A percentile compares a stretch with the other conserved stretches of the same genome.
Conservation (phyloP, 352 stramenopile genomes). For the Globisporangium nagaii region DNA sequence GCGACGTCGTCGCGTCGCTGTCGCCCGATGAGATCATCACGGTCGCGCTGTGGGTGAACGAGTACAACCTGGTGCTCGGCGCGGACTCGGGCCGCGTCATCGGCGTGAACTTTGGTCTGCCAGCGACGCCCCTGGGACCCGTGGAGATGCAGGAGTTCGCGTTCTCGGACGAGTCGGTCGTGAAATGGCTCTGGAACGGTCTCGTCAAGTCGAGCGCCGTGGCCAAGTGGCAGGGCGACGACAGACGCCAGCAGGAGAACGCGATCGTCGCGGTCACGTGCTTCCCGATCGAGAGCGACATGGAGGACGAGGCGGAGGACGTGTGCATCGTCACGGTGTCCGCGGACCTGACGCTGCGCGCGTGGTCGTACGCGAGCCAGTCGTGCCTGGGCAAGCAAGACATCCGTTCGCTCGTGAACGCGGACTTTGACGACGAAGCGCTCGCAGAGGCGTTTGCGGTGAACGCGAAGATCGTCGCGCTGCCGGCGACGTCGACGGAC, state of each 20-base stretch:
- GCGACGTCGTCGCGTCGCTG: conserved; percentile 43
- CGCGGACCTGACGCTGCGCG: conserved; percentile 55
- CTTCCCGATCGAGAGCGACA: conserved; percentile 45
- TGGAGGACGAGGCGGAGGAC: conserved; percentile 42
- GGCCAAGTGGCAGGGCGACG: conserved; percentile 35
- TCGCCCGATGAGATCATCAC: conserved; percentile 55
- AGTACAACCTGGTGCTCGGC: conserved; percentile 69
- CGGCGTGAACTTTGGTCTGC: conserved; percentile 67
- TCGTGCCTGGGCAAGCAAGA: conserved; percentile 62
- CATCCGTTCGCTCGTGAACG: conserved; percentile 29
- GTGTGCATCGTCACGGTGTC: conserved; percentile 68
- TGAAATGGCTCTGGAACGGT: conserved; percentile 67
- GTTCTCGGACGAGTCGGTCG: conserved; percentile 65
- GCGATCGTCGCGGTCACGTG: conserved; percentile 56
- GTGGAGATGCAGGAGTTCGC: conserved; percentile 56
- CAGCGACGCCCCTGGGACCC: conserved; percentile 13
- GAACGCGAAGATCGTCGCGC: conserved; percentile 52
- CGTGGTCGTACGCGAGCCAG: conserved; percentile 64
- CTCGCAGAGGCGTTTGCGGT: conserved; percentile 32
- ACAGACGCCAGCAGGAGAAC: conserved; percentile 16
- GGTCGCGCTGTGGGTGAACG: conserved; percentile 64
- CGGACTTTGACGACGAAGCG: conserved; percentile 30
- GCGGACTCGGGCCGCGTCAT: conserved; percentile 55
- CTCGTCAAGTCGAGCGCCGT: conserved; percentile 37
- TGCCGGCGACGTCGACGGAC: conserved; percentile 43